Conservation (phyloP, 176 grass and related monocot species). For the Oryza longistaminata region DNA sequence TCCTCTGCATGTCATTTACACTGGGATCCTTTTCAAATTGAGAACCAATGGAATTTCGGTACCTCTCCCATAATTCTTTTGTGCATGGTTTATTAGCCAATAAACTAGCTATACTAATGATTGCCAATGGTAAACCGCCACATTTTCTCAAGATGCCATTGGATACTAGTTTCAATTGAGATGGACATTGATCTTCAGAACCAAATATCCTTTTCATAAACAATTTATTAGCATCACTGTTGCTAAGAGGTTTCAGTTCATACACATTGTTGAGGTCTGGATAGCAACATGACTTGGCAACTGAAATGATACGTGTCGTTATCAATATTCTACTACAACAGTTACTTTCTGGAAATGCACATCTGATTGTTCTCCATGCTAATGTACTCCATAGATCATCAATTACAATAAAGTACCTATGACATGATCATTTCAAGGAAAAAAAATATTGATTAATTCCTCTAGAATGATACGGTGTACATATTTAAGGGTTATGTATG, state of each 20-base stretch:
- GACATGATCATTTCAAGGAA: neutral
- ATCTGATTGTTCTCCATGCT: neutral
- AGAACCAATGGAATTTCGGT: neutral
- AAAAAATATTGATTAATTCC: neutral
- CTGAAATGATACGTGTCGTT: neutral
- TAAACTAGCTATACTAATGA: conserved; percentile 28
- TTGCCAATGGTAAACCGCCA: neutral
- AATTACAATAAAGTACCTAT: conserved; percentile 3
- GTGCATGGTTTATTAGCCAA: neutral
- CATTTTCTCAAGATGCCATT: neutral
- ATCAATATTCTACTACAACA: neutral
- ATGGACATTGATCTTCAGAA: neutral
- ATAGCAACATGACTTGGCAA: neutral
- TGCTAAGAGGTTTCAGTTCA: conserved; percentile 16
- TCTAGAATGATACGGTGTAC: no score
- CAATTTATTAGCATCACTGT: neutral
- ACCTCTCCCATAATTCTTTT: neutral
- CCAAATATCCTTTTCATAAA: conserved; percentile 23
- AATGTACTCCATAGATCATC: conserved; percentile 10
- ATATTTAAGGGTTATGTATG: no score
- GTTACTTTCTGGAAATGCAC: neutral
- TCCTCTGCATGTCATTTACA: neutral
- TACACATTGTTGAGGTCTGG: neutral
- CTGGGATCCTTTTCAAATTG: neutral
- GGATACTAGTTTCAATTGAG: neutral